These are phyloP conservation scores for Plasmodium ovale DNA, from an alignment of 169 alveolate genomes.

Conservation along the genomic window DNA sequence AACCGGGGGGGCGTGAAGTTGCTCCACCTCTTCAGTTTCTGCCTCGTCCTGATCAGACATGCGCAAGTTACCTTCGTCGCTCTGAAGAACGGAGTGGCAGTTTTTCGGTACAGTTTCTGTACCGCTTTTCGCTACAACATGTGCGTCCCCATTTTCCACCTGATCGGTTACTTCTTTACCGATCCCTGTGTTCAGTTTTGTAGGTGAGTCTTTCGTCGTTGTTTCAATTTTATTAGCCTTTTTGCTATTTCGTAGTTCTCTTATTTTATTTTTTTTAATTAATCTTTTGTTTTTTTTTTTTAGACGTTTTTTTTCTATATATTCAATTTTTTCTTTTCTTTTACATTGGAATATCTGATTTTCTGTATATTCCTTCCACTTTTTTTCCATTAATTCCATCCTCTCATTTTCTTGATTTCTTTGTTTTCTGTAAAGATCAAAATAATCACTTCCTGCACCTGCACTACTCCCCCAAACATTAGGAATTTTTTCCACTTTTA, in stretches of 20 bases:
- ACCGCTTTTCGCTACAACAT: background rate
- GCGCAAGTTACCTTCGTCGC: no score
- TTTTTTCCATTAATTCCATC: constrained; percentile 74
- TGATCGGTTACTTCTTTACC: background rate
- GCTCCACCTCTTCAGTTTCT: background rate
- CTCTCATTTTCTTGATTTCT: constrained; percentile 79
- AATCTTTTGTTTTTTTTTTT: constrained; percentile 78
- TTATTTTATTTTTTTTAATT: constrained; percentile 75
- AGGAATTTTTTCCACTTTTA: constrained; percentile 77
- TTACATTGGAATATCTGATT: constrained; percentile 80
- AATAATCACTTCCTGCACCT: constrained; percentile 88
- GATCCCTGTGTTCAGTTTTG: background rate
- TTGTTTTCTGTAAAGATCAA: constrained; percentile 80
- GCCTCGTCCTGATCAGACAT: background rate
- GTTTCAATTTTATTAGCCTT: constrained; percentile 23
- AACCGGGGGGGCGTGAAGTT: constrained; percentile 1
- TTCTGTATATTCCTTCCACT: constrained; percentile 79
- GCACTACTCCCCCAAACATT: constrained; percentile 88
- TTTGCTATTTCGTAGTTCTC: constrained; percentile 22
- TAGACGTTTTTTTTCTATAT: constrained; percentile 75
- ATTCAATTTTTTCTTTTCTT: constrained; percentile 76
- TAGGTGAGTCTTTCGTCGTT: background rate
- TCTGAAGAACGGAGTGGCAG: no score
- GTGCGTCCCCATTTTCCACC: background rate
- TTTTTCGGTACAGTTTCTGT: no score